phyloP scores from a whole-genome alignment of 1,284 basidiomycete genomes.

The Thelephora terrestris region DNA sequence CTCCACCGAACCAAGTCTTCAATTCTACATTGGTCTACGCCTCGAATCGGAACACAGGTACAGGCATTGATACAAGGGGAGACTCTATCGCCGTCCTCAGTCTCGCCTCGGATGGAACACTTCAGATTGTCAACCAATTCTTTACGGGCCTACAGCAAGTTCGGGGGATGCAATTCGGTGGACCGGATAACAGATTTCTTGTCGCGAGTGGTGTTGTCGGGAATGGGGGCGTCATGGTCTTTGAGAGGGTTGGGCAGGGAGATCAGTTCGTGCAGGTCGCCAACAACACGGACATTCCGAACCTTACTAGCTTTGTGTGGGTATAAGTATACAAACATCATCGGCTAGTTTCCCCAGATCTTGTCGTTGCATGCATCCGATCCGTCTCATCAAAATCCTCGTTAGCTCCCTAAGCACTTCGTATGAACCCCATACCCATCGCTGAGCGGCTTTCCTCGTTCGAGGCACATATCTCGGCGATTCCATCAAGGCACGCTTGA shows the following conservation, averaged over 20 bases:
- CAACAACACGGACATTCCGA: slow-evolving; percentile 40
- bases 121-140: slow-evolving; percentile 37
- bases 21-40: slow-evolving; percentile 26
- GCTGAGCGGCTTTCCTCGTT: no score
- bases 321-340: slow-evolving; percentile 4
- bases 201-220: slow-evolving; percentile 44
- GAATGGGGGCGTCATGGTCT: slow-evolving; percentile 43
- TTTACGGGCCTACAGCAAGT: slow-evolving; percentile 55
- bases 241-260: slow-evolving; percentile 44
- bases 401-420: no score
- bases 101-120: slow-evolving; percentile 15
- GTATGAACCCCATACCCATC: no score
- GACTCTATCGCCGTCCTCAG: slow-evolving; percentile 29
- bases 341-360: background rate
- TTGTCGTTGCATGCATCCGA: no score
- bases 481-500: no score
- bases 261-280: slow-evolving; percentile 40
- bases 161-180: slow-evolving; percentile 52
- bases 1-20: slow-evolving; percentile 21
- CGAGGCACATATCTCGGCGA: no score
- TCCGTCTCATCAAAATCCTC: no score
- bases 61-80: slow-evolving; percentile 22
- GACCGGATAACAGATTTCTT: slow-evolving; percentile 42
- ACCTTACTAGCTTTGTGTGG: slow-evolving; percentile 44
- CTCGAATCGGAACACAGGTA: slow-evolving; percentile 31